Evolutionary conservation across 2,329 filamentous ascomycete genomes (phyloP).

Genomic region (Aspergillus amoenus): DNA sequence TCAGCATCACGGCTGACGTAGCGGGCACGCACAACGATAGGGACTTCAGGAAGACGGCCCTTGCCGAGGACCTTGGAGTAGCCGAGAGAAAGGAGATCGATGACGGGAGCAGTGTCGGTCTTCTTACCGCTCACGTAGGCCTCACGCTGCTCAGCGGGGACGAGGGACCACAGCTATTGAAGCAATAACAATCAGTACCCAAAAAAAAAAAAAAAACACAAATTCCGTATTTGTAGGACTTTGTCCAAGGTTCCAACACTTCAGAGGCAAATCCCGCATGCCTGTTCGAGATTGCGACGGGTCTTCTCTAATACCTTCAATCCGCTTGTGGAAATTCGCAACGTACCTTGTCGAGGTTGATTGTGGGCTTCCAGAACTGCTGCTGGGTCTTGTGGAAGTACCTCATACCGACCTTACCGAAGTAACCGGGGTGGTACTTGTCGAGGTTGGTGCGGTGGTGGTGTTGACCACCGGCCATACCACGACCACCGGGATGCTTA

Average conservation of each 20-base stretch:
- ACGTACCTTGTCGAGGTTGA: slow-evolving; percentile 97
- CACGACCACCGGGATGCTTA: slow-evolving; percentile 78
- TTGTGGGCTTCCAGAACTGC: slow-evolving; percentile 96
- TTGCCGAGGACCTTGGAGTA: slow-evolving; percentile 99
- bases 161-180: slow-evolving; percentile 84
- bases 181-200: slow-evolving; percentile 9
- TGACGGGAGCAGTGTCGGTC: slow-evolving; percentile 90
- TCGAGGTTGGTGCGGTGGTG: slow-evolving; percentile 93
- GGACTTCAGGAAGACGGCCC: slow-evolving; percentile 89
- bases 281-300: background rate
- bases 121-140: slow-evolving; percentile 80
- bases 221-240: slow-evolving; percentile 4
- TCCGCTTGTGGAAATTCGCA: slow-evolving; percentile 11
- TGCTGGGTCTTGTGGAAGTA: slow-evolving; percentile 96
- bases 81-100: slow-evolving; percentile 94
- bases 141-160: slow-evolving; percentile 89
- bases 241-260: background rate
- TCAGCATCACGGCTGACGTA: slow-evolving; percentile 96
- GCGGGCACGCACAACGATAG: slow-evolving; percentile 89
- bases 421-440: slow-evolving; percentile 98
- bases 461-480: slow-evolving; percentile 98
- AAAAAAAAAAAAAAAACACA: slow-evolving; percentile 10
- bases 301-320: background rate
- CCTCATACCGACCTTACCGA: slow-evolving; percentile 93
- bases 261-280: background rate